phyloP scores from a whole-genome alignment of 2,329 filamentous ascomycete genomes.

The Thelonectria olida region DNA sequence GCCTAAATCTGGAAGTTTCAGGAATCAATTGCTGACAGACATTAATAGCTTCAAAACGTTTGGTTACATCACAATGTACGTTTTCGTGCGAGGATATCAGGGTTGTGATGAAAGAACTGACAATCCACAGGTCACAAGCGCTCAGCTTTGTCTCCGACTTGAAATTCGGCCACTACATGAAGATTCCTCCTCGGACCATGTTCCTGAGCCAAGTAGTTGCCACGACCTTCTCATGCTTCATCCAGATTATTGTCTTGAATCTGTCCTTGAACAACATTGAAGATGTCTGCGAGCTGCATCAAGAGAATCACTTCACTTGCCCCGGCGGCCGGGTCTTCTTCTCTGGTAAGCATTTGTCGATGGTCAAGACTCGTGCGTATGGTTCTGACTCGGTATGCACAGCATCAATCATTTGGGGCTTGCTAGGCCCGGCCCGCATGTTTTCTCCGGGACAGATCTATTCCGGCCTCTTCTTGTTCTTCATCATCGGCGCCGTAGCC shows the following conservation, averaged over 20 bases:
- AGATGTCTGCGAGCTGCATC: constrained; percentile 67
- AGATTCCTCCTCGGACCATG: constrained; percentile 72
- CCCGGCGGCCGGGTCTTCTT: constrained; percentile 72
- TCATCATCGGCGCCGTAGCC: constrained; percentile 62
- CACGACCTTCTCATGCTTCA: constrained; percentile 71
- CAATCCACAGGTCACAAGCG: constrained; percentile 60
- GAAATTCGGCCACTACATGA: constrained; percentile 80
- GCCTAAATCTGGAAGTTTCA: too few relatives aligned
- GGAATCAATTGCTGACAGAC: neutral
- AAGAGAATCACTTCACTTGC: constrained; percentile 69
- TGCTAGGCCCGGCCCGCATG: constrained; percentile 70
- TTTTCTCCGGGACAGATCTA: constrained; percentile 72
- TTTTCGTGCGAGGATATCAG: neutral
- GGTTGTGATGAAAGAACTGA: constrained; percentile 9
- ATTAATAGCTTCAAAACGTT: constrained; percentile 70
- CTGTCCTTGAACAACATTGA: constrained; percentile 68
- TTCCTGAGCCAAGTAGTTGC: constrained; percentile 73
- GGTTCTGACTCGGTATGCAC: constrained; percentile 17
- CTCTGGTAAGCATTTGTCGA: constrained; percentile 53
- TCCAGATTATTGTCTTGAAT: constrained; percentile 73
- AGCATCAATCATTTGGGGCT: constrained; percentile 74
- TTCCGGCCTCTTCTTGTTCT: constrained; percentile 67
- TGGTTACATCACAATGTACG: constrained; percentile 67
- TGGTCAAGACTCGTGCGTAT: neutral
- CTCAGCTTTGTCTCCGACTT: constrained; percentile 72